A percentile compares a stretch with the other conserved stretches of the same genome.
Evolutionary conservation across 176 grass and related monocot species (phyloP).

Genomic region (Saccharum officinarum): DNA sequence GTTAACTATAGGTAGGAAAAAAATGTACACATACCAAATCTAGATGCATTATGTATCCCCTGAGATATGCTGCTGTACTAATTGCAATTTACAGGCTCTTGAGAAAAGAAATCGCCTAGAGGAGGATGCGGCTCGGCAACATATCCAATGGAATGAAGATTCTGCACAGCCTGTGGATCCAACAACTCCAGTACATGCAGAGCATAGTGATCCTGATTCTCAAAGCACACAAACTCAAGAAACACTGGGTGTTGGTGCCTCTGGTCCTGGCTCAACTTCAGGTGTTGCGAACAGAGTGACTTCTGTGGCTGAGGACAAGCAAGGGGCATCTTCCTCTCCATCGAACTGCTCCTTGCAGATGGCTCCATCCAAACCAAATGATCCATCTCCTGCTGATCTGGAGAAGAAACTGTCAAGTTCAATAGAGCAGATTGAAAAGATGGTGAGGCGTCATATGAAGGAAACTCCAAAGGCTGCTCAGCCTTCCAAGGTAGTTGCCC

Average conservation of each 20-base stretch:
- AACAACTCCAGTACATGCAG: conserved; percentile 26
- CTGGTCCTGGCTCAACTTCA: conserved; percentile 35
- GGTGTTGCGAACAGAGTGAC: conserved; percentile 20
- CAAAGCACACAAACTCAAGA: conserved; percentile 18
- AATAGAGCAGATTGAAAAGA: conserved; percentile 74
- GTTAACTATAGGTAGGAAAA: neutral
- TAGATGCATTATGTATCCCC: neutral
- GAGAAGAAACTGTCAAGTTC: conserved; percentile 61
- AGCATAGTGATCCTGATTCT: conserved; percentile 31
- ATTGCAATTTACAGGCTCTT: conserved; percentile 43
- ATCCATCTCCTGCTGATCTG: conserved; percentile 20
- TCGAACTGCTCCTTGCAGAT: conserved; percentile 36
- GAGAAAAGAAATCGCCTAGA: conserved; percentile 48
- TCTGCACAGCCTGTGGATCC: conserved; percentile 26
- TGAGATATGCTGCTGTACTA: neutral
- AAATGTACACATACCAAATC: neutral
- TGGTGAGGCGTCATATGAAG: conserved; percentile 49
- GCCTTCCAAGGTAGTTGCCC: conserved; percentile 47
- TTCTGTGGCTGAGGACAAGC: conserved; percentile 19
- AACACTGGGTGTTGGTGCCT: neutral
- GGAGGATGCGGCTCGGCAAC: conserved; percentile 47
- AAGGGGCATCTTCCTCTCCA: conserved; percentile 32
- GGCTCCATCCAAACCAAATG: conserved; percentile 24
- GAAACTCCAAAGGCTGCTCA: conserved; percentile 39
- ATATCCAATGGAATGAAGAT: conserved; percentile 25